These are phyloP conservation scores for Gaillardinia entomophila DNA, from an alignment of 805 yeast genomes.

Conservation along the genomic window DNA sequence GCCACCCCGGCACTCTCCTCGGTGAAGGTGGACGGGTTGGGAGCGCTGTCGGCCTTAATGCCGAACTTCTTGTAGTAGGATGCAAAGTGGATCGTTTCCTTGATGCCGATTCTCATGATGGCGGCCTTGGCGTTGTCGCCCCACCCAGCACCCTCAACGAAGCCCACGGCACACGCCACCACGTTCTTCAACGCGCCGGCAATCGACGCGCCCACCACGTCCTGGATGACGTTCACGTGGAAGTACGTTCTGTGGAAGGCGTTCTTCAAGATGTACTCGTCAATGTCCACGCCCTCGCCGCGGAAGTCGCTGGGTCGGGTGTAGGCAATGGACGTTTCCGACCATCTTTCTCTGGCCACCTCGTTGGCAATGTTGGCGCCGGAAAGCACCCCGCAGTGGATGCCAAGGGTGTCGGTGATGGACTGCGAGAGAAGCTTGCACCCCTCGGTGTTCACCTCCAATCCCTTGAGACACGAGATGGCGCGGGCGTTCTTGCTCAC, in stretches of 20 bases:
- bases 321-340: conserved; percentile 96
- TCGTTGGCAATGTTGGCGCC: conserved; percentile 98
- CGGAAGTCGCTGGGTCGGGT: conserved; percentile 63
- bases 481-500: conserved; percentile 72
- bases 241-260: conserved; percentile 96
- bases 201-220: conserved; percentile 92
- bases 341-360: conserved; percentile 93
- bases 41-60: conserved; percentile 44
- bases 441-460: conserved; percentile 81
- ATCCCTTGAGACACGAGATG: conserved; percentile 92
- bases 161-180: conserved; percentile 94
- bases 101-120: conserved; percentile 90
- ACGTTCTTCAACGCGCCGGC: conserved; percentile 97
- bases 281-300: conserved; percentile 67
- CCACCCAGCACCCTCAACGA: conserved; percentile 97
- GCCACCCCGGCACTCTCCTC: conserved; percentile 97
- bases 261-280: conserved; percentile 63
- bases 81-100: conserved; percentile 86
- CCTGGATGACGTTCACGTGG: conserved; percentile 90
- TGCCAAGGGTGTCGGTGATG: conserved; percentile 73
- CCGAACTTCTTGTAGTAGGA: conserved; percentile 52
- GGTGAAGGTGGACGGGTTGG: conserved; percentile 75
- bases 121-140: conserved; percentile 99
- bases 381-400: conserved; percentile 92
- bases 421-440: conserved; percentile 77